Conservation (phyloP, 2,329 filamentous ascomycete species). For the Diplocarpon rosae region DNA sequence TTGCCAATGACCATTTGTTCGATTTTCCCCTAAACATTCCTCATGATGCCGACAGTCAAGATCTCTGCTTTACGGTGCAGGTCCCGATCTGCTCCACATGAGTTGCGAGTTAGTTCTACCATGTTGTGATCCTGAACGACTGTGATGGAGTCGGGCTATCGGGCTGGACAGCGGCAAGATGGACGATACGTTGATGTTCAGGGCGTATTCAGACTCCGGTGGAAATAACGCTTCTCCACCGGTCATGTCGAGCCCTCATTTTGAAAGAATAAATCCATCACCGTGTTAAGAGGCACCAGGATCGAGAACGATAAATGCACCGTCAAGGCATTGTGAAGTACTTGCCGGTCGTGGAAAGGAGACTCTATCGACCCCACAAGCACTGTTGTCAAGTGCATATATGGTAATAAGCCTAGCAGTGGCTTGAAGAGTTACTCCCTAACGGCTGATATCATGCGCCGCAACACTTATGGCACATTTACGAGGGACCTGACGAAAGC, state of each 20-base stretch:
- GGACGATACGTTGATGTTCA: conserved; percentile 40
- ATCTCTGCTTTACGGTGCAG: conserved; percentile 45
- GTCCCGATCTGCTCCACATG: conserved; percentile 37
- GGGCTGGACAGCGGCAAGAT: conserved; percentile 43
- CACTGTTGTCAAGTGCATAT: no score
- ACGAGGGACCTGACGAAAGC: no score
- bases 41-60: conserved; percentile 32
- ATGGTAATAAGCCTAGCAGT: no score
- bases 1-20: conserved; percentile 33
- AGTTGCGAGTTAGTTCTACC: conserved; percentile 29
- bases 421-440: no score
- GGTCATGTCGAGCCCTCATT: conserved; percentile 45
- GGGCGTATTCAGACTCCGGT: conserved; percentile 39
- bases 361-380: no score
- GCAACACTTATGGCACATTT: no score
- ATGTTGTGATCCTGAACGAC: not conserved
- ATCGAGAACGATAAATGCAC: no score
- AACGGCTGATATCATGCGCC: no score
- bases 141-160: conserved; percentile 29
- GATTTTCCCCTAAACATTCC: conserved; percentile 42
- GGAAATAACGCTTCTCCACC: conserved; percentile 38
- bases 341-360: no score
- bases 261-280: no score
- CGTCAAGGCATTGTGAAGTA: no score
- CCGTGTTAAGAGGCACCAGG: no score